These are phyloP conservation scores for Colletotrichum chlorophyti DNA, from an alignment of 2,329 filamentous ascomycete species.

Conservation along the genomic window DNA sequence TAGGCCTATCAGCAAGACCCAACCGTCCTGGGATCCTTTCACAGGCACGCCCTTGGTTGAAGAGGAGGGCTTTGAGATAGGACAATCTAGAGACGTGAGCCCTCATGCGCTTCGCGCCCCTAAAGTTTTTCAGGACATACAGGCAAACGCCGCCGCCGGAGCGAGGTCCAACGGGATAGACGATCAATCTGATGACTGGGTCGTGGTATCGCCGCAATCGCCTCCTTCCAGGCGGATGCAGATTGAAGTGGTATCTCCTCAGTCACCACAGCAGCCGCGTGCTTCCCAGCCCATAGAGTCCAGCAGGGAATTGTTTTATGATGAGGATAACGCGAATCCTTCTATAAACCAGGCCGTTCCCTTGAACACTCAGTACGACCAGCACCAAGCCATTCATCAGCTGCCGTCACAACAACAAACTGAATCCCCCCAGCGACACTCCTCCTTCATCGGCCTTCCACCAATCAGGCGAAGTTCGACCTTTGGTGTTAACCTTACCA, in stretches of 20 bases:
- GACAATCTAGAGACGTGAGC: slow-evolving; percentile 29
- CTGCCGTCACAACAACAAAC: slow-evolving; percentile 26
- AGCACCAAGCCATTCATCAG: slow-evolving; percentile 29
- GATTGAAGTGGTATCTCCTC: slow-evolving; percentile 34
- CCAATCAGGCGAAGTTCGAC: slow-evolving; percentile 65
- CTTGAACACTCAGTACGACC: not conserved
- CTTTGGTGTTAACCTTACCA: slow-evolving; percentile 51
- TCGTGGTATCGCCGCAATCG: slow-evolving; percentile 37
- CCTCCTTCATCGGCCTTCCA: slow-evolving; percentile 64
- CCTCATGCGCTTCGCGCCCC: not conserved
- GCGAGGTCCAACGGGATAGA: slow-evolving; percentile 17
- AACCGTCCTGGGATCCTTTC: slow-evolving; percentile 42
- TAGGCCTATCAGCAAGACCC: slow-evolving; percentile 42
- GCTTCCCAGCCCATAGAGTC: slow-evolving; percentile 4
- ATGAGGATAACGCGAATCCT: not conserved
- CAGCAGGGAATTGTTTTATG: not conserved
- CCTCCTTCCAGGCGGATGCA: slow-evolving; percentile 32
- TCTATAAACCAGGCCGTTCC: not conserved
- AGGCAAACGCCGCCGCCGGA: not conserved
- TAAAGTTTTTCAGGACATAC: not conserved
- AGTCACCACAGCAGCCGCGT: slow-evolving; percentile 3
- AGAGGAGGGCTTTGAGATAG: slow-evolving; percentile 41
- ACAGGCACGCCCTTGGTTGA: slow-evolving; percentile 44
- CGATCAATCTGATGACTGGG: slow-evolving; percentile 40
- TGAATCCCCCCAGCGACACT: slow-evolving; percentile 46